phyloP scores from a whole-genome alignment of 345 rosid species.

The Brassica nigra region DNA sequence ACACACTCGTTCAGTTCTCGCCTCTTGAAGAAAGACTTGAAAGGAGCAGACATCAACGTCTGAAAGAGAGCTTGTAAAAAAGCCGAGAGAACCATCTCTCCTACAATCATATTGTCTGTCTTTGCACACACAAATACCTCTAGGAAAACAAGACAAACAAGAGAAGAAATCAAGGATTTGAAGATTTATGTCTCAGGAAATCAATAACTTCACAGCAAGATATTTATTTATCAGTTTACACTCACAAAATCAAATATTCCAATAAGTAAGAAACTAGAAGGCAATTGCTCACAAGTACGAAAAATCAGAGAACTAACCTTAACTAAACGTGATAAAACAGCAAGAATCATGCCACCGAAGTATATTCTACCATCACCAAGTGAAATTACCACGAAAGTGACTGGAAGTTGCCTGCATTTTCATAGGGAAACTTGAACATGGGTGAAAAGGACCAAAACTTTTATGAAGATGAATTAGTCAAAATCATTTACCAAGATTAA shows the following conservation, averaged over 20 bases:
- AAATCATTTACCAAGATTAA: not conserved
- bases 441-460: conserved; percentile 10
- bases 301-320: conserved; percentile 12
- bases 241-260: not conserved
- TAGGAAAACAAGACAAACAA: conserved; percentile 1
- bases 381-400: conserved; percentile 32
- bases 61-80: conserved; percentile 40
- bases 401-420: conserved; percentile 31
- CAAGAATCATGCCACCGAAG: conserved; percentile 18
- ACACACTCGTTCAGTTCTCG: conserved; percentile 28
- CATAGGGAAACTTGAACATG: conserved; percentile 5
- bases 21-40: conserved; percentile 28
- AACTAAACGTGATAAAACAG: conserved; percentile 12
- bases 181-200: conserved; percentile 2
- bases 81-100: conserved; percentile 31
- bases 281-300: not conserved
- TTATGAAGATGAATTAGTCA: conserved; percentile 15
- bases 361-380: not conserved
- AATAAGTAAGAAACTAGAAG: not conserved
- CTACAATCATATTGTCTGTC: not conserved
- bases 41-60: conserved; percentile 23
- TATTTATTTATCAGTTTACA: not conserved
- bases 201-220: not conserved
- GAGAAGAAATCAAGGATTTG: not conserved
- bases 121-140: conserved; percentile 12